Percentiles rank a stretch among this genome's conserved stretches.
These are phyloP conservation scores for Candida ficus DNA, from an alignment of 805 yeast species.

Conservation along the genomic window DNA sequence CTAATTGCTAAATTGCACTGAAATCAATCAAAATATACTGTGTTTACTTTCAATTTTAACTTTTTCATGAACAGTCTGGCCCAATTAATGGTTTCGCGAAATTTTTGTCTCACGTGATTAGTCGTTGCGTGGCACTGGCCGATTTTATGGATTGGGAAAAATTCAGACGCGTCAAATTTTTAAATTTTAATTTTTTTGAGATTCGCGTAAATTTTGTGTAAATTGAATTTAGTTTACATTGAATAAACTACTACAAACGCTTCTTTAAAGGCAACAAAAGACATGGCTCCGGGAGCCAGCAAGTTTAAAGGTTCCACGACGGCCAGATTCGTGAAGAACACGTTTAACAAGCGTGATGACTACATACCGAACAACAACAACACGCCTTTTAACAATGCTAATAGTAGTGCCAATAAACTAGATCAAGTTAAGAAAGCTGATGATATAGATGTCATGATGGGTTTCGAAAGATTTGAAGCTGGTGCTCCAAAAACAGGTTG, in stretches of 20 bases:
- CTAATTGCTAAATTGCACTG: no score
- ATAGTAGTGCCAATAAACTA: slow-evolving; percentile 17
- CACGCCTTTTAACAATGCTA: slow-evolving; percentile 14
- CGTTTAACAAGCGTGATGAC: slow-evolving; percentile 17
- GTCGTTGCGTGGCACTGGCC: no score
- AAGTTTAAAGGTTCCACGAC: slow-evolving; percentile 43
- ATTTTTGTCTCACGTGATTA: no score
- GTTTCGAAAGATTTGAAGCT: slow-evolving; percentile 72
- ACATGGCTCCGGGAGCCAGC: slow-evolving; percentile 2
- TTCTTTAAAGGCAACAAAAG: no score
- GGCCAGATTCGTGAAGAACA: slow-evolving; percentile 47
- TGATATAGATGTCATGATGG: slow-evolving; percentile 75
- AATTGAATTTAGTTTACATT: no score
- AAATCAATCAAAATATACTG: no score
- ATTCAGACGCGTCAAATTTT: no score
- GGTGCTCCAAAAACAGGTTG: slow-evolving; percentile 80
- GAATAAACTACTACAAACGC: no score
- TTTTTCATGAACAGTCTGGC: neutral
- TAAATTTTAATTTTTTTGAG: no score
- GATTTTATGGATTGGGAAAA: no score
- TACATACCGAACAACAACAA: slow-evolving; percentile 29
- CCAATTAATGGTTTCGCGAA: no score
- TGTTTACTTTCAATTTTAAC: no score
- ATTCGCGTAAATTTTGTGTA: neutral
- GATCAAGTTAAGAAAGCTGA: slow-evolving; percentile 60